phyloP scores from a whole-genome alignment of 345 rosid genomes.

The Diplotaxis tenuifolia region DNA sequence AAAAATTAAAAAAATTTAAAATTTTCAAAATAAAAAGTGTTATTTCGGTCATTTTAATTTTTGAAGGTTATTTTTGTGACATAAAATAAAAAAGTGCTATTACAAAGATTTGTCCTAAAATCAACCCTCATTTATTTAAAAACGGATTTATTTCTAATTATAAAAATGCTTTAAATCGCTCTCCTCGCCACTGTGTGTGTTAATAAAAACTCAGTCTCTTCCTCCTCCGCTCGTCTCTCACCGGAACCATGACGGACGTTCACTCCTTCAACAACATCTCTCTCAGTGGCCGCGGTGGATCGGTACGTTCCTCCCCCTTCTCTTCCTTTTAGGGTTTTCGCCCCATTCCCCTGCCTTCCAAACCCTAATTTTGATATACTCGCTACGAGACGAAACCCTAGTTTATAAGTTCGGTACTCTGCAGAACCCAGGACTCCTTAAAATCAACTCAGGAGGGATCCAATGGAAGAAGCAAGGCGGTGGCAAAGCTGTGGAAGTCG shows the following conservation, averaged over 20 bases:
- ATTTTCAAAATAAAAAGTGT: too few species aligned
- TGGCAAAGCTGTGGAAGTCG: conserved; percentile 94
- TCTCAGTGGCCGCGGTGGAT: conserved; percentile 85
- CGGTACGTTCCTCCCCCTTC: conserved; percentile 39
- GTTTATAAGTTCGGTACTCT: conserved; percentile 17
- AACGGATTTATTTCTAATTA: neutral
- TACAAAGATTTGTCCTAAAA: too few species aligned
- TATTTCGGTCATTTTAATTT: too few species aligned
- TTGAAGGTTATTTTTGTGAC: too few species aligned
- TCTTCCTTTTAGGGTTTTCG: neutral
- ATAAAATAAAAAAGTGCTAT: too few species aligned
- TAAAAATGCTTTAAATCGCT: neutral
- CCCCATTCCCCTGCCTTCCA: neutral
- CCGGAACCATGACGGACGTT: conserved; percentile 64
- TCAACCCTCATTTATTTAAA: too few species aligned
- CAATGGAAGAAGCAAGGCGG: conserved; percentile 98
- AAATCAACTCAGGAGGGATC: conserved; percentile 69
- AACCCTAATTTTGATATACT: conserved; percentile 39
- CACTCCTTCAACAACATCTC: conserved; percentile 76
- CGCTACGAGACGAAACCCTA: too few species aligned
- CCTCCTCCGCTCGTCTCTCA: neutral
- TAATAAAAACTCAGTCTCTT: neutral
- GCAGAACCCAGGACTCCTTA: conserved; percentile 88
- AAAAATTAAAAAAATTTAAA: too few species aligned
- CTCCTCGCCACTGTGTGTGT: neutral